These are phyloP conservation scores for Malassezia yamatoensis DNA, from an alignment of 1,284 basidiomycete species.

Conservation along the genomic window DNA sequence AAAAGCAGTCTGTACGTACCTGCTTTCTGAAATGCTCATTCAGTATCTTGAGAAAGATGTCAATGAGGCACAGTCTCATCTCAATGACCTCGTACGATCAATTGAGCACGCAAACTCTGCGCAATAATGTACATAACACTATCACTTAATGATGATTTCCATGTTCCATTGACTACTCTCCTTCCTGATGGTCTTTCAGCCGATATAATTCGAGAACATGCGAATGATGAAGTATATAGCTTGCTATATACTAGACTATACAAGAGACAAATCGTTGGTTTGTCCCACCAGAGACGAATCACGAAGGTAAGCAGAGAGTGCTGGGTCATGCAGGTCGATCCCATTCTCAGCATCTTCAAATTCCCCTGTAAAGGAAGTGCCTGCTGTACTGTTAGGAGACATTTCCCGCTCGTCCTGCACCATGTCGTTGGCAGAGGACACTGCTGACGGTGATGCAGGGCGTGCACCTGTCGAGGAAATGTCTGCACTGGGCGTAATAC, in stretches of 20 bases:
- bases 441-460: conserved; percentile 19
- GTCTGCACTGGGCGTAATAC: conserved; percentile 7
- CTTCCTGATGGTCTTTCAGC: neutral
- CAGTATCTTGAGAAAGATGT: conserved; percentile 18
- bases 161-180: neutral
- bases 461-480: conserved; percentile 14
- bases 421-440: conserved; percentile 19
- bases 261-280: conserved; percentile 5
- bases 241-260: conserved; percentile 4
- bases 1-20: conserved; percentile 12
- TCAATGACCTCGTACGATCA: conserved; percentile 18
- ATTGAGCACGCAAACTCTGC: conserved; percentile 8
- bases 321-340: conserved; percentile 1
- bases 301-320: neutral
- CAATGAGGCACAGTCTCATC: conserved; percentile 15
- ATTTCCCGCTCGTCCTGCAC: conserved; percentile 27
- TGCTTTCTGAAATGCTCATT: neutral
- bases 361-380: conserved; percentile 23
- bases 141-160: too few species aligned
- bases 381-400: conserved; percentile 17
- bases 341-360: conserved; percentile 36
- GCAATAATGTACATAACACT: neutral
- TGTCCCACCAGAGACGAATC: neutral
- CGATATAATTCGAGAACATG: neutral
- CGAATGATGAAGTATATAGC: conserved; percentile 1